Conservation (phyloP, 768 basidiomycete genomes). For the Pisolithus microcarpus region DNA sequence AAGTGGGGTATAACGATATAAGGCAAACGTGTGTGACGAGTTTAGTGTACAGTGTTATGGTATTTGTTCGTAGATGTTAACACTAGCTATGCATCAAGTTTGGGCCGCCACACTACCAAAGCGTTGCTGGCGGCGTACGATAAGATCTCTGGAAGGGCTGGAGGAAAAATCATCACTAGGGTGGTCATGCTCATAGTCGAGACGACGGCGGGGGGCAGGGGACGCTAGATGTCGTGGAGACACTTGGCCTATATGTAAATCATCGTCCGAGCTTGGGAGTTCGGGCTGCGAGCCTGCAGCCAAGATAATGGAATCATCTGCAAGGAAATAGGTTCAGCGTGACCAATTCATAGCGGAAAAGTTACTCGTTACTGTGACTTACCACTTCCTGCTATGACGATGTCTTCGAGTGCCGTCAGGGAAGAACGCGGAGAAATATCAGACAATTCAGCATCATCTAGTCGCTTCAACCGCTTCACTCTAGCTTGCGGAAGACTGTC, state of each 20-base stretch:
- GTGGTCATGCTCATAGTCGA: conserved; percentile 29
- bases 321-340: conserved; percentile 1
- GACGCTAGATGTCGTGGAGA: conserved; percentile 66
- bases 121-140: conserved; percentile 34
- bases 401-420: conserved; percentile 19
- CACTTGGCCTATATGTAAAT: conserved; percentile 55
- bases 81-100: not conserved
- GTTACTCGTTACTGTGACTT: conserved; percentile 1
- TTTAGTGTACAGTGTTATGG: not conserved
- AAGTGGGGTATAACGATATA: too few relatives aligned
- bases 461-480: conserved; percentile 22
- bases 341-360: not conserved
- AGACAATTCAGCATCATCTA: conserved; percentile 12
- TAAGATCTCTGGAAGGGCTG: conserved; percentile 43
- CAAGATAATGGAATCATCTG: conserved; percentile 46
- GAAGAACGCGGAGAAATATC: conserved; percentile 9
- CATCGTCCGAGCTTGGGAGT: conserved; percentile 52
- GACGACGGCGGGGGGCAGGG: conserved; percentile 41
- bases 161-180: conserved; percentile 40
- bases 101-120: conserved; percentile 12
- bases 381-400: conserved; percentile 30
- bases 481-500: conserved; percentile 8
- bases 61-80: not conserved
- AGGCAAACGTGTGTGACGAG: not conserved
- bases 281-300: not conserved